phyloP scores from a whole-genome alignment of 2,329 filamentous ascomycete species.

The Colletotrichum noveboracense region DNA sequence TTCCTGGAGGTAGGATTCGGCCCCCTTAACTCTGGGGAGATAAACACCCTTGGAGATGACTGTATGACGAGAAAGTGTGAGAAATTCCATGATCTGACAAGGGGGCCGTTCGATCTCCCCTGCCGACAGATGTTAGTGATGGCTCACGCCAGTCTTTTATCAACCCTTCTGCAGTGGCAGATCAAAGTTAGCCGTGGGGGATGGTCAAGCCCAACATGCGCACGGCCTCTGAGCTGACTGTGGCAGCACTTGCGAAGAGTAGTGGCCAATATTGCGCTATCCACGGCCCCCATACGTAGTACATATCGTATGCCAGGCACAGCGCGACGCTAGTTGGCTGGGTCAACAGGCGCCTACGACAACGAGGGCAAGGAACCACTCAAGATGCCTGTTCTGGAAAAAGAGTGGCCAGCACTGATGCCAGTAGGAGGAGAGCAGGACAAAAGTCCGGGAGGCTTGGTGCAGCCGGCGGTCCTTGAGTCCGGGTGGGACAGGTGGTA shows the following conservation, averaged over 20 bases:
- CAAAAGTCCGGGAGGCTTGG: background rate
- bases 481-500: slow-evolving; percentile 1
- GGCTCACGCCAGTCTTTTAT: background rate
- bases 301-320: background rate
- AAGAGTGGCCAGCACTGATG: background rate
- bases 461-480: slow-evolving; percentile 1
- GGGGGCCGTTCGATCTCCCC: background rate
- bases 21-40: slow-evolving; percentile 11
- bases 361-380: background rate
- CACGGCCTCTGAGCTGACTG: slow-evolving; percentile 1
- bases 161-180: background rate
- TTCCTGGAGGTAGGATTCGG: background rate
- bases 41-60: background rate
- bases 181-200: background rate
- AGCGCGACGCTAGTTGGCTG: background rate
- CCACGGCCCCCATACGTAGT: background rate
- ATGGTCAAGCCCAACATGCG: background rate
- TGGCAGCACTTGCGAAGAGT: background rate
- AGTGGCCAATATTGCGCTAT: background rate
- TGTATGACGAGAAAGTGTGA: background rate
- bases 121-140: background rate
- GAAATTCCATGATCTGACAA: background rate
- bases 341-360: background rate
- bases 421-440: background rate
- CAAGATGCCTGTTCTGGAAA: background rate